Evolutionary conservation across 306 rosid species (phyloP), one percentile per base, ranked within the genome.

Genomic region (Cucumis cinereus): DNA sequence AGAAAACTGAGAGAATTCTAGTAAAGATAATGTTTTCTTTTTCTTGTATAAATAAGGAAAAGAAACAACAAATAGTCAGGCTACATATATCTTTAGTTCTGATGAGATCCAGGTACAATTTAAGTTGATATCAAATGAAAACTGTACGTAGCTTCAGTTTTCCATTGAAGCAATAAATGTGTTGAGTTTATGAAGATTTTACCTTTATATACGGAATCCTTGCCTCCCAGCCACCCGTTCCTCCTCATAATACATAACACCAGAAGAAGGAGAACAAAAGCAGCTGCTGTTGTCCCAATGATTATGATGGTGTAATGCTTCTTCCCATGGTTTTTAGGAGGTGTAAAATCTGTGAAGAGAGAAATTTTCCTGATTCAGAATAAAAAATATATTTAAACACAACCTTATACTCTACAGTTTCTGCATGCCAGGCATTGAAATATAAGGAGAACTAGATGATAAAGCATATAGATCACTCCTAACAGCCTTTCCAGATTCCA

Each of bases 161-260:
- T 58, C 28, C 47, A 28, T 40, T 49, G 49, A 73, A 49, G 38
- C 33, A 28, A 78, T 16, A 17, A 12, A 22, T 56, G 45, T 58
- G 73, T 36, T 79, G 19, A 79, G 54, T 74, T 52, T 35, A 35
- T 35, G 55, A 60, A 74, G 54, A 41, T 80, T 77, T 74, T 79
- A 86, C 97, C 98, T 87, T 90, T 93, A 81, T 91, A 89, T 45
- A 77, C 78, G 1, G 87, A 74, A 11, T 35, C 82, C 10, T 88
- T 85, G 74, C 94, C 88, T 78, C 97, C 96, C 74, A 93, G 80
- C 74, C 83, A 83, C 70, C 96, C 96, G 73, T 75, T 87, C 79
- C 82, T 76, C 83, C 88, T 77, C 96, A 91, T 77, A 79, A 91
- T 40, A 73, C 40, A 83, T 59, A 88, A 55, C 82, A 84, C 74